These are phyloP conservation scores for Eimeria maxima DNA, from an alignment of 169 alveolate species.

Conservation along the genomic window DNA sequence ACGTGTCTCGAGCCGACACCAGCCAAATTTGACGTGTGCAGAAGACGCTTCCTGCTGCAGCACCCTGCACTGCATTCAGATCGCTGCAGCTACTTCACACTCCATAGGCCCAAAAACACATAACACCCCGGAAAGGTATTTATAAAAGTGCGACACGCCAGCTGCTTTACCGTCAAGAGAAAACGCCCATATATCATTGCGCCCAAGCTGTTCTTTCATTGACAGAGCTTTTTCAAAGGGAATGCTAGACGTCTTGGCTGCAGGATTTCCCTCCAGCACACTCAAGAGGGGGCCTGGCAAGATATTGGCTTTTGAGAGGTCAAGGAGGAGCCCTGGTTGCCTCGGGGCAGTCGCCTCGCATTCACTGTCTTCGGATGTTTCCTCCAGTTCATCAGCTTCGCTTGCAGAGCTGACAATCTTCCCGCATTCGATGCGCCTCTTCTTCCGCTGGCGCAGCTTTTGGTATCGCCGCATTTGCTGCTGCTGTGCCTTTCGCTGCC, in stretches of 20 bases:
- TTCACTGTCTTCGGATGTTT: neutral
- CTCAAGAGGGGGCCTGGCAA: neutral
- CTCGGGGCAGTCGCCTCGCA: neutral
- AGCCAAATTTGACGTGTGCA: neutral
- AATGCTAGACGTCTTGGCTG: neutral
- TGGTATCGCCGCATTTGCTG: slow-evolving; percentile 45
- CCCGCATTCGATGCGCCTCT: slow-evolving; percentile 17
- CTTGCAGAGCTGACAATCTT: slow-evolving; percentile 4
- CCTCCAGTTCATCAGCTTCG: neutral
- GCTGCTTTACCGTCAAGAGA: slow-evolving; percentile 6
- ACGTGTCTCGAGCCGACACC: neutral
- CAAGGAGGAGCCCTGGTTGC: slow-evolving; percentile 35
- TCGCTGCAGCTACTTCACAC: neutral
- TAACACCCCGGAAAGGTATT: no score
- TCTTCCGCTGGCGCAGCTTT: slow-evolving; percentile 44
- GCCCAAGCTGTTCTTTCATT: slow-evolving; percentile 39
- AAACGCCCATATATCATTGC: slow-evolving; percentile 72
- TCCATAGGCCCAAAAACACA: neutral
- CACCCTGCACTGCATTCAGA: neutral
- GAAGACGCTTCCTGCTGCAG: neutral
- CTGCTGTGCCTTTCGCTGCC: slow-evolving; percentile 19
- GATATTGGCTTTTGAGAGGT: slow-evolving; percentile 49
- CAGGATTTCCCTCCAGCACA: neutral
- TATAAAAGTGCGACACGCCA: neutral
- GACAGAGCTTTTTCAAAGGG: slow-evolving; percentile 9